Percentiles rank a stretch among this genome's conserved stretches.
Evolutionary conservation across 495 filamentous ascomycete species (phyloP).

Genomic region (Xylaria longipes): DNA sequence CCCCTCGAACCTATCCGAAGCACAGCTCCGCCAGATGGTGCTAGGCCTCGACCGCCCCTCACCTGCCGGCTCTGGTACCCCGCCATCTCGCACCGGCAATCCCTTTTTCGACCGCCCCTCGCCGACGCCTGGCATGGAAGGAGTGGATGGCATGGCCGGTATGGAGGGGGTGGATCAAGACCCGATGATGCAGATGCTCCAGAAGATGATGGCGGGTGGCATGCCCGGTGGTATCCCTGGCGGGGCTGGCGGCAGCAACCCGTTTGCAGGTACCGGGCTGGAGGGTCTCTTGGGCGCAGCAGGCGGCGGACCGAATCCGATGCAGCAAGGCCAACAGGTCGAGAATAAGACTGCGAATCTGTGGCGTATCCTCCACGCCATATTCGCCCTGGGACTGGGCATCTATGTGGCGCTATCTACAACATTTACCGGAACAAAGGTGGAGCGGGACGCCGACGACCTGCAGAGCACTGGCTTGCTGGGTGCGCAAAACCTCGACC

Average conservation of each 20-base stretch:
- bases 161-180: conserved; percentile 38
- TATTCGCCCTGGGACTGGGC: conserved; percentile 74
- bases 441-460: conserved; percentile 47
- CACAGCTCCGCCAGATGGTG: conserved; percentile 55
- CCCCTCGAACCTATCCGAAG: conserved; percentile 42
- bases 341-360: conserved; percentile 57
- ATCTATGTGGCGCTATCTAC: conserved; percentile 71
- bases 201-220: conserved; percentile 53
- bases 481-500: conserved; percentile 31
- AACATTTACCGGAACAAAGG: conserved; percentile 65
- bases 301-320: conserved; percentile 49
- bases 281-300: conserved; percentile 39
- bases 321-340: conserved; percentile 40
- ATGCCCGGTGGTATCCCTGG: conserved; percentile 40
- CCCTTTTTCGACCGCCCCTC: conserved; percentile 39
- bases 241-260: conserved; percentile 45
- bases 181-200: conserved; percentile 47
- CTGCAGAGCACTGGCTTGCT: conserved; percentile 21
- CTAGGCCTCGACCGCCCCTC: conserved; percentile 40
- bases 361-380: conserved; percentile 78
- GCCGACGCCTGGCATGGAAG: conserved; percentile 35
- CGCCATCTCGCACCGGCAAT: conserved; percentile 28
- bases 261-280: conserved; percentile 35
- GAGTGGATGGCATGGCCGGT: conserved; percentile 28
- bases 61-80: conserved; percentile 9